Evolutionary conservation across 768 basidiomycete genomes (phyloP).

Genomic region (Mycena latifolia): DNA sequence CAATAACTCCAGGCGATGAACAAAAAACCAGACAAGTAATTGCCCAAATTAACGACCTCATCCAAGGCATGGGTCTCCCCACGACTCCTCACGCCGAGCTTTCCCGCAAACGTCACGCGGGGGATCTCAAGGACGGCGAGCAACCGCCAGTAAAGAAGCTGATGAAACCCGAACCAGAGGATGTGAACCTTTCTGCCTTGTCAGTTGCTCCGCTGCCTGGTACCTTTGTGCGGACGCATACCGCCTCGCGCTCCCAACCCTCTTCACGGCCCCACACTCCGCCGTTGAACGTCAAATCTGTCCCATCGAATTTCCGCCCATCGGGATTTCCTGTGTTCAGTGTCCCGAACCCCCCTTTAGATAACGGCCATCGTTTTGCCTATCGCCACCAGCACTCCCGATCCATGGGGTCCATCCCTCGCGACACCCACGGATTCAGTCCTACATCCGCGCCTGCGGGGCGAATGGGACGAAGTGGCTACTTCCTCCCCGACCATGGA

Average conservation of each 20-base stretch:
- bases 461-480: slow-evolving; percentile 33
- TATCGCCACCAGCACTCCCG: slow-evolving; percentile 37
- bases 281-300: slow-evolving; percentile 26
- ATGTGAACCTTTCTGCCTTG: slow-evolving; percentile 31
- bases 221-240: slow-evolving; percentile 24
- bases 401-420: slow-evolving; percentile 36
- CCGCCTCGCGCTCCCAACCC: slow-evolving; percentile 33
- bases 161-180: slow-evolving; percentile 36
- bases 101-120: slow-evolving; percentile 36
- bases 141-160: slow-evolving; percentile 33
- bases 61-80: slow-evolving; percentile 35
- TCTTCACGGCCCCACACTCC: slow-evolving; percentile 33
- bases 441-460: slow-evolving; percentile 23
- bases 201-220: slow-evolving; percentile 6
- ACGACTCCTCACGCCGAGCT: slow-evolving; percentile 23
- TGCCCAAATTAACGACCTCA: slow-evolving; percentile 32
- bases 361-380: slow-evolving; percentile 23
- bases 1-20: slow-evolving; percentile 36
- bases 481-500: slow-evolving; percentile 34
- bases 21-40: slow-evolving; percentile 35
- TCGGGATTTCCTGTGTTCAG: slow-evolving; percentile 23
- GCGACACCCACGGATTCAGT: slow-evolving; percentile 26
- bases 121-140: slow-evolving; percentile 32
- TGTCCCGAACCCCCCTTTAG: slow-evolving; percentile 2
- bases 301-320: slow-evolving; percentile 29